phyloP scores from a whole-genome alignment of 805 yeast species.

The Candida nonsorbophila region DNA sequence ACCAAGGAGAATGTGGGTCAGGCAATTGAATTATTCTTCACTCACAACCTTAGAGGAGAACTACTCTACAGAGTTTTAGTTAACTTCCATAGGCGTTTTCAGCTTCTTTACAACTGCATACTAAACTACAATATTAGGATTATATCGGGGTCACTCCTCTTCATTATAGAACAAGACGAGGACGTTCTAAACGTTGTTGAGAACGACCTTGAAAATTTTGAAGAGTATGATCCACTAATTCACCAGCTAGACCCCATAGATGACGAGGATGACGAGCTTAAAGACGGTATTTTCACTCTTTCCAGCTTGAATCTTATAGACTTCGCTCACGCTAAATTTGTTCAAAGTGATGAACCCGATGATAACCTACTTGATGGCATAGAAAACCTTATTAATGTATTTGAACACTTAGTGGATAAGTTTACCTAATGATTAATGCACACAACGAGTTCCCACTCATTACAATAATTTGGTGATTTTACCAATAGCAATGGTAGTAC shows the following conservation, averaged over 20 bases:
- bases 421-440: background rate
- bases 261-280: constrained; percentile 13
- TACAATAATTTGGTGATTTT: constrained; percentile 74
- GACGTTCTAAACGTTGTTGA: constrained; percentile 14
- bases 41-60: too few relatives aligned
- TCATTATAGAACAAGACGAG: constrained; percentile 75
- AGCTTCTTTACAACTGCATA: constrained; percentile 60
- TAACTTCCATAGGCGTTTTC: constrained; percentile 54
- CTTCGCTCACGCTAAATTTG: constrained; percentile 78
- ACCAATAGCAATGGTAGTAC: constrained; percentile 97
- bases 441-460: too few relatives aligned
- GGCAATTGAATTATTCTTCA: constrained; percentile 46
- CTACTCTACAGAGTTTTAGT: constrained; percentile 27
- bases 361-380: constrained; percentile 68
- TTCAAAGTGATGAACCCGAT: constrained; percentile 64
- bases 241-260: constrained; percentile 1
- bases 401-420: constrained; percentile 18
- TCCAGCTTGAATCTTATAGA: constrained; percentile 72
- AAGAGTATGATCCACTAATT: constrained; percentile 34
- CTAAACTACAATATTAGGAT: constrained; percentile 58
- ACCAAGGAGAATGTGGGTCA: constrained; percentile 34
- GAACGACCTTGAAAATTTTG: constrained; percentile 8
- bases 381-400: constrained; percentile 47
- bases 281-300: constrained; percentile 27
- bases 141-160: constrained; percentile 66